Percentiles rank a stretch among this genome's conserved stretches.
phyloP scores from a whole-genome alignment of 2,329 filamentous ascomycete species.

The Fusarium sp. region DNA sequence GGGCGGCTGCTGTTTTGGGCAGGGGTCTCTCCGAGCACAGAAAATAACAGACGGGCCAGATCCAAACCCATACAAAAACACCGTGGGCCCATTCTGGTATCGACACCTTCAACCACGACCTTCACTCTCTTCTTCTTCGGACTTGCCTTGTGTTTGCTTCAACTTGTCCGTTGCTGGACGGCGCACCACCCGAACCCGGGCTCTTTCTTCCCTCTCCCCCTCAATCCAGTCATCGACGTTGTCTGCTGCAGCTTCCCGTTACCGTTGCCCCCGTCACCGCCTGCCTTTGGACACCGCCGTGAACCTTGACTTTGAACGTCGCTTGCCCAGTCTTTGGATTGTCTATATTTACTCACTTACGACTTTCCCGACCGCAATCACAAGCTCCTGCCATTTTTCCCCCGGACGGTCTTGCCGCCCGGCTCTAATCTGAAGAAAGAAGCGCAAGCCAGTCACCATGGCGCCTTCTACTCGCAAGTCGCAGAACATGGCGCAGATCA shows the following conservation, averaged over 20 bases:
- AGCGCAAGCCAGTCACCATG: constrained; percentile 59
- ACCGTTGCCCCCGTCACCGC: constrained; percentile 43
- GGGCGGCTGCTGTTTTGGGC: constrained; percentile 46
- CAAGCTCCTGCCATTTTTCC: constrained; percentile 17
- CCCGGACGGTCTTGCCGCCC: constrained; percentile 25
- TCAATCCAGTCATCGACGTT: constrained; percentile 26
- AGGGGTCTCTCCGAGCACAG: constrained; percentile 34
- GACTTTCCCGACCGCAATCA: constrained; percentile 16
- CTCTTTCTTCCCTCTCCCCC: constrained; percentile 17
- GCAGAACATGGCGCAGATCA: constrained; percentile 85
- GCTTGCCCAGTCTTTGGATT: constrained; percentile 32
- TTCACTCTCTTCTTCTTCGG: constrained; percentile 39
- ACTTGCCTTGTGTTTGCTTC: constrained; percentile 35
- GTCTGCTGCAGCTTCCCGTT: constrained; percentile 32
- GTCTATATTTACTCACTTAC: constrained; percentile 22
- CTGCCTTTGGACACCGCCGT: constrained; percentile 28
- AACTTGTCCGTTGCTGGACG: constrained; percentile 34
- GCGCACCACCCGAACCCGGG: constrained; percentile 21
- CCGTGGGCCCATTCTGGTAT: constrained; percentile 46
- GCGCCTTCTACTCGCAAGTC: constrained; percentile 65
- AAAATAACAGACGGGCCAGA: constrained; percentile 44
- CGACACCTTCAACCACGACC: constrained; percentile 42
- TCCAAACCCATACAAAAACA: constrained; percentile 53
- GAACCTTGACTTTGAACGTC: constrained; percentile 26
- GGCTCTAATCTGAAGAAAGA: constrained; percentile 24